Evolutionary conservation across 2,329 filamentous ascomycete genomes (phyloP).

Genomic region (Colletotrichum destructivum): DNA sequence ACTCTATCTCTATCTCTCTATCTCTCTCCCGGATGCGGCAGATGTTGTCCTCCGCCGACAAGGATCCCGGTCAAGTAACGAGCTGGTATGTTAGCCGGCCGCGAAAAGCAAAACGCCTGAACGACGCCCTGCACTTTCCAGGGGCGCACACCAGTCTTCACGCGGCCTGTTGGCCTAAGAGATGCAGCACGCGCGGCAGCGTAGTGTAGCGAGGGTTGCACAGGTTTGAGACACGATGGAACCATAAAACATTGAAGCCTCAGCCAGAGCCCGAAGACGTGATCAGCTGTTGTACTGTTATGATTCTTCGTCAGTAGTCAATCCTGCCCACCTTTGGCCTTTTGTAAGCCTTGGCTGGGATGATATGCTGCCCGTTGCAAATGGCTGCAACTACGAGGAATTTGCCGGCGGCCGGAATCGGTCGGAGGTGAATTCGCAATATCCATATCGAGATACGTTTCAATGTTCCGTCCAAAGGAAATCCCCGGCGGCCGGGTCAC

Average conservation of each 20-base stretch:
- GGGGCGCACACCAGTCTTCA: neutral
- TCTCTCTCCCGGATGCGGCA: neutral
- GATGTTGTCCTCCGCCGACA: neutral
- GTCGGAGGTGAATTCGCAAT: neutral
- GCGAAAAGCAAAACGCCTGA: neutral
- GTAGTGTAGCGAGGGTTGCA: constrained; percentile 1
- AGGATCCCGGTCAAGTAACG: neutral
- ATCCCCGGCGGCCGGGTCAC: neutral
- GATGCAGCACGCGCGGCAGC: constrained; percentile 1
- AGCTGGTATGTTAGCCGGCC: neutral
- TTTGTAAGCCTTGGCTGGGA: constrained; percentile 3
- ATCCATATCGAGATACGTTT: neutral
- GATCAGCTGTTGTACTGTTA: constrained; percentile 22
- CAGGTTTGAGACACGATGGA: constrained; percentile 24
- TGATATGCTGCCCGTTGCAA: neutral
- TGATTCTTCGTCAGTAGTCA: constrained; percentile 10
- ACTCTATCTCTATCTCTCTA: neutral
- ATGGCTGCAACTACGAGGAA: neutral
- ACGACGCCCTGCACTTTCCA: neutral
- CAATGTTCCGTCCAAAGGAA: too few relatives aligned
- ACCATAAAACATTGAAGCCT: neutral
- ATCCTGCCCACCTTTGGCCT: neutral
- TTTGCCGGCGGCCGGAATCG: neutral
- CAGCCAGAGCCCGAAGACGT: constrained; percentile 1
- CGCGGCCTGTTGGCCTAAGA: neutral